Conservation (phyloP, 2,329 filamentous ascomycete genomes). For the Colletotrichum nymphaeae region DNA sequence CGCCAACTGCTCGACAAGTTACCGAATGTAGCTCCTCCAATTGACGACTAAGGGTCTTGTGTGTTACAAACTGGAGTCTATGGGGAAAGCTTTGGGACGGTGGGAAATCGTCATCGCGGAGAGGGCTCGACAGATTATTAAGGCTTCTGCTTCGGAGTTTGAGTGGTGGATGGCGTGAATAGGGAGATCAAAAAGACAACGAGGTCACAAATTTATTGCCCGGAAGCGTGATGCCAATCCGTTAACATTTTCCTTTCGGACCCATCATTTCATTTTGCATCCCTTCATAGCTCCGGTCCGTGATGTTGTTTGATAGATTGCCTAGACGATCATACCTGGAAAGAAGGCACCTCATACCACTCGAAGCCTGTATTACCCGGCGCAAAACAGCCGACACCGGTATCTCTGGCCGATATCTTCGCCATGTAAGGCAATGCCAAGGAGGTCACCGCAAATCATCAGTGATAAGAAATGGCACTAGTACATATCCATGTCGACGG, state of each 20-base stretch:
- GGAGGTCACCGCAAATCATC: neutral
- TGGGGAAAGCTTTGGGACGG: neutral
- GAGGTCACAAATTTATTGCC: too few relatives aligned
- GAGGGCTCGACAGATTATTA: too few relatives aligned
- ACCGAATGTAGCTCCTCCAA: too few relatives aligned
- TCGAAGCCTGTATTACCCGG: neutral
- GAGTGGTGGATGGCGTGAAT: too few relatives aligned
- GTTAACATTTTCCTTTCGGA: too few relatives aligned
- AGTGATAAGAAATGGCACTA: neutral
- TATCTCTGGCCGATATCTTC: neutral
- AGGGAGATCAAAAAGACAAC: too few relatives aligned
- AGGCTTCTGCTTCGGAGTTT: too few relatives aligned
- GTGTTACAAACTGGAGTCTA: neutral
- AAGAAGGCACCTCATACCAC: neutral
- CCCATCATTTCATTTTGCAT: too few relatives aligned
- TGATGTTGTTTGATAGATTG: neutral
- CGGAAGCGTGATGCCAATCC: too few relatives aligned
- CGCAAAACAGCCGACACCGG: neutral
- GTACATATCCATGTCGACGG: too few relatives aligned
- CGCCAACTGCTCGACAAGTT: neutral
- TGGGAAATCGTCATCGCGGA: neutral
- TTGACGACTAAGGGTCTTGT: neutral
- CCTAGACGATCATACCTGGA: rapidly evolving
- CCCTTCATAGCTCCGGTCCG: too few relatives aligned
- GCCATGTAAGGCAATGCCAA: neutral